Evolutionary conservation across 2,329 filamentous ascomycete species (phyloP).

Genomic region (Claviceps sp.): DNA sequence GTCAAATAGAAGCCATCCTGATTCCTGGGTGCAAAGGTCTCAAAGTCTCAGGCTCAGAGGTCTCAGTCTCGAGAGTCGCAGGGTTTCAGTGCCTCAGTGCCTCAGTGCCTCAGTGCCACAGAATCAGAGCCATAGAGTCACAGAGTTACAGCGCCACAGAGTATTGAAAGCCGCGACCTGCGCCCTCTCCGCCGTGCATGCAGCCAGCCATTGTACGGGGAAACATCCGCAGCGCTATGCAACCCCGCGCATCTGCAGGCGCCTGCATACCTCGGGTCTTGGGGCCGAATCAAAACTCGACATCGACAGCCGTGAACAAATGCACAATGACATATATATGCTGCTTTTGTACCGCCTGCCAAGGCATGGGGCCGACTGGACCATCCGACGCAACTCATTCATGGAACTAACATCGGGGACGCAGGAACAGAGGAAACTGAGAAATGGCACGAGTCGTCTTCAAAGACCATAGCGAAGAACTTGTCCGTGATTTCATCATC

Average conservation of each 20-base stretch:
- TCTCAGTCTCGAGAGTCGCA: no score
- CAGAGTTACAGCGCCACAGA: no score
- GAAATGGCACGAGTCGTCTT: slow-evolving; percentile 2
- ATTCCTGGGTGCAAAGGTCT: not conserved
- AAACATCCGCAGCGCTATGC: not conserved
- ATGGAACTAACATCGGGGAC: not conserved
- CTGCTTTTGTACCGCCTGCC: not conserved
- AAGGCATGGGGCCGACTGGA: not conserved
- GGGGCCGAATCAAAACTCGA: not conserved
- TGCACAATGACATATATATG: not conserved
- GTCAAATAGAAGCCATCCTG: not conserved
- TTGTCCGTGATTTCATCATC: not conserved
- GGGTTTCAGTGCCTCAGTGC: no score
- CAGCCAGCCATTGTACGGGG: not conserved
- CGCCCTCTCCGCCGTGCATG: not conserved
- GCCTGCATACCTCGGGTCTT: not conserved
- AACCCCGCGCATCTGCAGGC: not conserved
- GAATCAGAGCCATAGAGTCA: no score
- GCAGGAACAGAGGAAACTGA: slow-evolving; percentile 1
- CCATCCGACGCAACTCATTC: not conserved
- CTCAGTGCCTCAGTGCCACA: no score
- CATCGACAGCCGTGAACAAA: not conserved
- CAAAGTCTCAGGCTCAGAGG: not conserved
- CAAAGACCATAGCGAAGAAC: not conserved
- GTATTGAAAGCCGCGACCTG: no score